Base-by-base conservation (phyloP, 129 eudicot genomes). In the Silybum marianum region DNA sequence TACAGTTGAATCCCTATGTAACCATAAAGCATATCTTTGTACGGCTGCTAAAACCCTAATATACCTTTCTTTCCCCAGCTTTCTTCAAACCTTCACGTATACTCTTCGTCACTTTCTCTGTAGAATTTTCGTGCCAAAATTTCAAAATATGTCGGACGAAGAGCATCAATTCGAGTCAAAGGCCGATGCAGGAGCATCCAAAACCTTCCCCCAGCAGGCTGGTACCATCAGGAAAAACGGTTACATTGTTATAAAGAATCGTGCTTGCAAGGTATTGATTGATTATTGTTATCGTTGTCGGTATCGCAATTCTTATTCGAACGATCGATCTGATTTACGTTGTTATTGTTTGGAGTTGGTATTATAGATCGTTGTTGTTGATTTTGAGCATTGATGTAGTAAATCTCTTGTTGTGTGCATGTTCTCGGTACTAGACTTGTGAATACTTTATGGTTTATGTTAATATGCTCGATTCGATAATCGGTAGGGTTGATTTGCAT, bases 151-250 rank as follows among this genome's bases (percentile, higher is more conserved):
- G 95, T 90, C 95, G 44, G 91, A 90, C 92, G 94, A 90, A 86
- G 94, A 90, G 87, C 94, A 90, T 44, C 94, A 90, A 6, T 90
- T 90, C 73, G 94, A 90, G 77, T 86, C 94, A 6, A 86, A 88
- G 87, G 94, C 91, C 6, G 91, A 90, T 58, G 90, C 94, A 28
- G 94, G 94, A 54, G 94, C 94, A 2, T 90, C 94, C 40, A 90
- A 90, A 38, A 90, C 92, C 7, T 88, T 79, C 80, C 95, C 95
- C 0, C 95, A 90, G 85, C 95, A 90, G 72, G 95, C 95, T 38
- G 95, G 95, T 19, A 88, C 95, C 10, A 90, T 90, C 72, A 89
- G 95, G 65, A 90, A 90, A 65, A 85, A 85, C 18, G 95, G 95
- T 66, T 83, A 90, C 85, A 88, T 90, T 26, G 92, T 88, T 48